A percentile compares a stretch with the other conserved stretches of the same genome.
These are phyloP conservation scores for Pseudognaphalium luteoalbum DNA, from an alignment of 129 eudicot genomes.

Conservation along the genomic window DNA sequence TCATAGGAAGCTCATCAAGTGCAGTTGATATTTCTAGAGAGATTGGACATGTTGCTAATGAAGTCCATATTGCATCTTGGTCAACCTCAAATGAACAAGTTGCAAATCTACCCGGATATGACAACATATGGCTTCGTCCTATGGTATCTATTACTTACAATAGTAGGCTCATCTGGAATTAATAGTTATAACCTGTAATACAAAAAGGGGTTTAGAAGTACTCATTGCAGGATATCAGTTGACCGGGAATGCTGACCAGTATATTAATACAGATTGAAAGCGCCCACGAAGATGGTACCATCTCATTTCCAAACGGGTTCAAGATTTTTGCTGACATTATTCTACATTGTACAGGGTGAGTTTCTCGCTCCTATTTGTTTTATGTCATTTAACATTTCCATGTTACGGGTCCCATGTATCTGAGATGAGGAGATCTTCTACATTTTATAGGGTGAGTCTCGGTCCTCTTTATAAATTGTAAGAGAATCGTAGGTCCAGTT, in stretches of 20 bases:
- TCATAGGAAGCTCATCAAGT: constrained; percentile 86
- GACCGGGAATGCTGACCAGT: constrained; percentile 23
- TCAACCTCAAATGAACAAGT: constrained; percentile 34
- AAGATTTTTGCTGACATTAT: constrained; percentile 60
- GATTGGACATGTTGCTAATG: constrained; percentile 66
- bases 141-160: constrained; percentile 58
- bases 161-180: background rate
- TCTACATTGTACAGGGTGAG: constrained; percentile 92
- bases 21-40: constrained; percentile 89
- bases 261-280: constrained; percentile 54
- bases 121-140: constrained; percentile 77
- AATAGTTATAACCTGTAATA: background rate
- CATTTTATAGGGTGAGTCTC: background rate
- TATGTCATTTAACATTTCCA: constrained; percentile 13
- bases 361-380: background rate
- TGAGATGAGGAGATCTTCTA: background rate
- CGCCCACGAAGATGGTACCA: constrained; percentile 64
- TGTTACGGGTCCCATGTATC: background rate
- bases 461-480: background rate
- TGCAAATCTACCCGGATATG: constrained; percentile 52
- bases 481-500: background rate
- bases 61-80: constrained; percentile 86
- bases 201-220: constrained; percentile 7
- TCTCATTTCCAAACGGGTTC: constrained; percentile 59
- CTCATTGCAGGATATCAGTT: constrained; percentile 4